phyloP scores from a whole-genome alignment of 1,284 basidiomycete species.

The Sporisorium graminicola region DNA sequence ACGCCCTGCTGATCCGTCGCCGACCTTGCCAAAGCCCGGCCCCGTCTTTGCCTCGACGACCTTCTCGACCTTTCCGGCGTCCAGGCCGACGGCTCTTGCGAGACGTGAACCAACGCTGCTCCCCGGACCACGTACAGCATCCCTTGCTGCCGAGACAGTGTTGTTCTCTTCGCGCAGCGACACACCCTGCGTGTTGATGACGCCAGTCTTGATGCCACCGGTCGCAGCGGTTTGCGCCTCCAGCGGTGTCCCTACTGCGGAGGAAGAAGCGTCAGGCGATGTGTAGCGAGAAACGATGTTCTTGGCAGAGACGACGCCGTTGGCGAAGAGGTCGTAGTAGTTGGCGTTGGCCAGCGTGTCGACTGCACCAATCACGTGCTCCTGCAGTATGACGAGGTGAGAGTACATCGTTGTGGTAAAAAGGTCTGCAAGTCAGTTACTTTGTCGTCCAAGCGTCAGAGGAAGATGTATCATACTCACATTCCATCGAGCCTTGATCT shows the following conservation, averaged over 20 bases:
- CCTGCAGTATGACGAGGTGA: neutral
- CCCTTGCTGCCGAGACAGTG: conserved; percentile 6
- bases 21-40: conserved; percentile 34
- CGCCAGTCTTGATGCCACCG: conserved; percentile 42
- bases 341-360: conserved; percentile 38
- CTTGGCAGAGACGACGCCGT: conserved; percentile 41
- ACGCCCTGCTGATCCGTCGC: conserved; percentile 30
- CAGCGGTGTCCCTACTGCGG: conserved; percentile 23
- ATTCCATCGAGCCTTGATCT: conserved; percentile 57
- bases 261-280: conserved; percentile 5
- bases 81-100: conserved; percentile 29
- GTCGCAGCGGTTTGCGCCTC: conserved; percentile 32
- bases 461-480: conserved; percentile 14
- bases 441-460: neutral
- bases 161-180: conserved; percentile 32
- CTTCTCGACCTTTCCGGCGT: conserved; percentile 39
- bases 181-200: conserved; percentile 49
- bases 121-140: conserved; percentile 23
- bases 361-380: conserved; percentile 42
- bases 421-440: neutral
- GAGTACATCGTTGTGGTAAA: neutral
- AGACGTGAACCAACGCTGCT: conserved; percentile 44
- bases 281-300: conserved; percentile 21
- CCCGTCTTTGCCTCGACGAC: conserved; percentile 42
- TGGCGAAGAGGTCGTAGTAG: conserved; percentile 51